These are phyloP conservation scores for Umbelopsis sp. DNA, from an alignment of 371 early-diverging fungal genomes.

Conservation along the genomic window DNA sequence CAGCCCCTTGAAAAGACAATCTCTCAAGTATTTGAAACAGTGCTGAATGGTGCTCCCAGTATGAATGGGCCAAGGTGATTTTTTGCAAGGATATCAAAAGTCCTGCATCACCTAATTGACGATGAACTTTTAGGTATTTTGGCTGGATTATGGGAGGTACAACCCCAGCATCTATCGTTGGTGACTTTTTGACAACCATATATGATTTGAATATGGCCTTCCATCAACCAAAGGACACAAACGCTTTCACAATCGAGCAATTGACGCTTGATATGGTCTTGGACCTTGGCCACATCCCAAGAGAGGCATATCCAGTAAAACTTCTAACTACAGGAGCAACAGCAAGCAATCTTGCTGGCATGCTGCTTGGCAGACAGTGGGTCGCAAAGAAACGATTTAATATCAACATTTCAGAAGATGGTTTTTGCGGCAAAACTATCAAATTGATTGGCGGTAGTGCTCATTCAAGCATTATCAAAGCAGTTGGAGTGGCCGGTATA, in stretches of 20 bases:
- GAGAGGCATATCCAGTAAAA: slow-evolving; percentile 24
- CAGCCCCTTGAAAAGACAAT: not conserved
- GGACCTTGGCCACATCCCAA: slow-evolving; percentile 29
- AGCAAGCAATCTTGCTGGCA: slow-evolving; percentile 31
- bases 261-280: slow-evolving; percentile 32
- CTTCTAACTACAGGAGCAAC: slow-evolving; percentile 37
- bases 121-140: not conserved
- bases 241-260: slow-evolving; percentile 27
- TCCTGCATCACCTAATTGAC: not conserved
- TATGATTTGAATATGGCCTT: slow-evolving; percentile 4
- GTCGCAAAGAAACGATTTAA: slow-evolving; percentile 23
- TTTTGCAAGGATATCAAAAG: not conserved
- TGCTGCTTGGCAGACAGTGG: slow-evolving; percentile 35
- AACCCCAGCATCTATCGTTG: slow-evolving; percentile 6
- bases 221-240: not conserved
- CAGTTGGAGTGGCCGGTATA: slow-evolving; percentile 34
- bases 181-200: not conserved
- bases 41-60: not conserved
- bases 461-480: slow-evolving; percentile 37
- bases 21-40: not conserved
- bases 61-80: not conserved
- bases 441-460: slow-evolving; percentile 32
- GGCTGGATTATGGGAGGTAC: slow-evolving; percentile 8
- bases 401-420: slow-evolving; percentile 33
- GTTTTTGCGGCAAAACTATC: slow-evolving; percentile 34